Base-by-base conservation (phyloP, 106 monocot genomes). In the Dioscorea zingiberensis region DNA sequence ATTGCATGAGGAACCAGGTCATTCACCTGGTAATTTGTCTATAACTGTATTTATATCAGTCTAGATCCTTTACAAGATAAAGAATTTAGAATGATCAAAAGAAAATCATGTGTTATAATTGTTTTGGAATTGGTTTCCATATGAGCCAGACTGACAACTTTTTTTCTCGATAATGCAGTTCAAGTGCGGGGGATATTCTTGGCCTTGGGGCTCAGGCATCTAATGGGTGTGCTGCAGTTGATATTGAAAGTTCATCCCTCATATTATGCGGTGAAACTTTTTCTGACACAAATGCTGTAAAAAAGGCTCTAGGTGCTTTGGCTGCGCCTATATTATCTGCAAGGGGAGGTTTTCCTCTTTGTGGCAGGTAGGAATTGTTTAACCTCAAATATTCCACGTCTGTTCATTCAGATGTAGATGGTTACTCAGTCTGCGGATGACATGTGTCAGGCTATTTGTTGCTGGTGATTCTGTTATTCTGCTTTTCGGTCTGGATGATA, bases 231-330 rank as follows among this genome's bases (percentile, higher is more conserved):
- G 64, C 84, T 68, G 97, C 77, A 63, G 97, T 76, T 61, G 91
- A 97, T 65, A 59, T 97, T 60, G 91, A 92, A 55, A 74, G 77
- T 19, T 91, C 83, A 65, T 88, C 97, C 16, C 88, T 97, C 54
- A 71, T 97, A 29, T 55, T 92, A 23, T 91, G 88, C 66, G 92
- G 97, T 72, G 86, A 80, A 84, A 80, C 88, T 47, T 97, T 81
- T 78, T 74, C 83, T 69, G 85, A 88, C 86, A 60, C 45, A 28
- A 67, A 65, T 49, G 70, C 74, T 62, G 49, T 77, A 16, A 92
- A 86, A 76, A 69, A 78, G 71, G 85, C 83, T 44, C 71, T 97
- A 51, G 60, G 66, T 63, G 92, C 91, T 76, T 65, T 97, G 63
- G 78, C 97, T 75, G 74, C 88, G 65, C 91, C 97, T 27, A 61